phyloP scores from a whole-genome alignment of 805 yeast genomes.

The Priceomyces fermenticarens region DNA sequence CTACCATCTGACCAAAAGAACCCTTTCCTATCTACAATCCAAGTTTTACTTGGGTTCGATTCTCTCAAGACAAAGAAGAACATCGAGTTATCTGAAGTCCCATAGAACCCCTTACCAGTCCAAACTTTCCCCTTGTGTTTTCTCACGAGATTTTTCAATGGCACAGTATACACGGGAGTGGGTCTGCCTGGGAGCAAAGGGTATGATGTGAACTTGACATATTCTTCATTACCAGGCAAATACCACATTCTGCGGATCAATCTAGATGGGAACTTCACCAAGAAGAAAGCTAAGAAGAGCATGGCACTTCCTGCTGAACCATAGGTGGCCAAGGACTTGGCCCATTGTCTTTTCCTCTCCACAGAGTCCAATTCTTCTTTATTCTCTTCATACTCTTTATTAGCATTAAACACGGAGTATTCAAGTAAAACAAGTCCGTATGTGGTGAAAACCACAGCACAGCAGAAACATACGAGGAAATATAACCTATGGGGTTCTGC shows the following conservation, averaged over 20 bases:
- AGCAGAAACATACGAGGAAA: conserved; percentile 64
- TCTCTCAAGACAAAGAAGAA: conserved; percentile 75
- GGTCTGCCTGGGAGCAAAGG: conserved; percentile 74
- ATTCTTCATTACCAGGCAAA: conserved; percentile 58
- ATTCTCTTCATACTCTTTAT: conserved; percentile 52
- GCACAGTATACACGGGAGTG: conserved; percentile 70
- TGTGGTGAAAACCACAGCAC: conserved; percentile 66
- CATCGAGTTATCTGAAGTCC: conserved; percentile 70
- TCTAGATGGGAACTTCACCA: conserved; percentile 57
- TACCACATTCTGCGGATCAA: conserved; percentile 75
- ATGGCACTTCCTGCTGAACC: conserved; percentile 26
- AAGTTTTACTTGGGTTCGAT: conserved; percentile 46
- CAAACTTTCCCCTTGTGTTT: conserved; percentile 66
- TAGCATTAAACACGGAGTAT: conserved; percentile 51
- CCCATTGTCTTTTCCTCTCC: conserved; percentile 39
- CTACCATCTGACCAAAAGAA: conserved; percentile 94
- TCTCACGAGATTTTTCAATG: conserved; percentile 52
- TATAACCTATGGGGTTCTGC: conserved; percentile 80
- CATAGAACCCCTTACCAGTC: conserved; percentile 87
- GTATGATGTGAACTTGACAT: conserved; percentile 66
- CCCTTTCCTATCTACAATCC: conserved; percentile 81
- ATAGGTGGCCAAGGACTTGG: conserved; percentile 24
- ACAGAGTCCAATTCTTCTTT: conserved; percentile 43
- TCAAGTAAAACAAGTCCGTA: conserved; percentile 64
- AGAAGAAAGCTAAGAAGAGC: conserved; percentile 26